Evolutionary conservation across 352 stramenopile species (phyloP), one percentile per base, ranked within the genome.

Genomic region (Pythium volutum): DNA sequence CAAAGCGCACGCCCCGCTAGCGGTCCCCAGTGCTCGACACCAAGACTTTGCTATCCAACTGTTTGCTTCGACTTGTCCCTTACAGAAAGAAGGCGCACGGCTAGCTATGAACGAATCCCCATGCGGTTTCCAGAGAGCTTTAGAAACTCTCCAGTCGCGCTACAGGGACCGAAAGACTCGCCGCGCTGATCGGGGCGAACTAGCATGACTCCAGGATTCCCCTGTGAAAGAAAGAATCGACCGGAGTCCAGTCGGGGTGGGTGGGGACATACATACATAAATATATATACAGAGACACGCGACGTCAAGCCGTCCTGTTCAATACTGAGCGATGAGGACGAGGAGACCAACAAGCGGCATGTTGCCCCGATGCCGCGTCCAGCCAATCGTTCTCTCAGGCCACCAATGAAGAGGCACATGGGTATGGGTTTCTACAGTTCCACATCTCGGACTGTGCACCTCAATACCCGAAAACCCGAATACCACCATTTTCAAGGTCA

Each of bases 11-110:
- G 31, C 31, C 31, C n/a, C n/a, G n/a, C 70, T 76, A 22, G 80
- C 83, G 83, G 83, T 93, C 81, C 74, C 73, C 25, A n/a, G 63
- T 90, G 84, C 84, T 94, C 84, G 60, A 94, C 84, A 90, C 76
- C 75, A 62, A 94, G 84, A 94, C 84, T 88, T 92, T 58, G 59
- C 66, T 94, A 77, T 94, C 87, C 84, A 89, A 94, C 84, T 92
- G 84, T 88, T 88, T 82, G 84, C 82, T 82, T 94, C 82, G 82
- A 71, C 84, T 89, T 94, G 33, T 94, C 84, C 84, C 82, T 94
- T 73, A 94, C 83, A 91, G n/a, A 61, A 67, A 76, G 50, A 45
- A 41, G 18, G n/a, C 20, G 27, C 31, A 23, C 51, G 59, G 64
- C 59, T 58, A 69, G 47, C 45, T 27, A n/a, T n/a, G 59, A 18